These are phyloP conservation scores for Cryptosporidium sp. DNA, from an alignment of 169 alveolate species.

Conservation along the genomic window DNA sequence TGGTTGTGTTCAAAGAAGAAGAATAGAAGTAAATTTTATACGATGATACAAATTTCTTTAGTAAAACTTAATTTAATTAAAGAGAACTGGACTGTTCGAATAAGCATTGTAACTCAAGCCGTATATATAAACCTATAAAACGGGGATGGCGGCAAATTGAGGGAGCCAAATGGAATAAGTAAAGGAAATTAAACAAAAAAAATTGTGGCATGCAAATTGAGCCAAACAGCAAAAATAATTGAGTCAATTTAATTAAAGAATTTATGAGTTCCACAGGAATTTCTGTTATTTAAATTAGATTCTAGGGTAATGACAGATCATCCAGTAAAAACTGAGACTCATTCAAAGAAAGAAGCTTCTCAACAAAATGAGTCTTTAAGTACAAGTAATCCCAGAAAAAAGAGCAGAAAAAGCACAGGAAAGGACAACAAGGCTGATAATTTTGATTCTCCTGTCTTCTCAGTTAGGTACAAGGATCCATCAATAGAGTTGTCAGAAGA, in stretches of 20 bases:
- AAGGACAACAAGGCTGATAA: slow-evolving; percentile 18
- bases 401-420: background rate
- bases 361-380: background rate
- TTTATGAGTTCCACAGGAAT: background rate
- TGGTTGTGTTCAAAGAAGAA: background rate
- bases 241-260: background rate
- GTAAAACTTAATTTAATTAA: no score
- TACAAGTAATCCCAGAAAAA: background rate
- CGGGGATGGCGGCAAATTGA: background rate
- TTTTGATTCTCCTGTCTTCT: slow-evolving; percentile 36
- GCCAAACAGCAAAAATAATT: background rate
- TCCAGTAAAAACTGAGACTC: background rate
- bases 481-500: slow-evolving; percentile 62
- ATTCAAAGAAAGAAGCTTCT: background rate
- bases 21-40: no score
- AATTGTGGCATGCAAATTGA: slow-evolving; percentile 10
- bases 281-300: no score
- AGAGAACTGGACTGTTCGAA: no score
- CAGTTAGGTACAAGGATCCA: slow-evolving; percentile 58
- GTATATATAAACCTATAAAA: no score
- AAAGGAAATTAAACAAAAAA: background rate
- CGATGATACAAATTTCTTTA: background rate
- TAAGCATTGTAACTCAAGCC: background rate
- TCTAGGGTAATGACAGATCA: background rate
- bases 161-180: background rate